Base-by-base conservation (phyloP, 306 rosid species). In the Trifolium fragiferum region DNA sequence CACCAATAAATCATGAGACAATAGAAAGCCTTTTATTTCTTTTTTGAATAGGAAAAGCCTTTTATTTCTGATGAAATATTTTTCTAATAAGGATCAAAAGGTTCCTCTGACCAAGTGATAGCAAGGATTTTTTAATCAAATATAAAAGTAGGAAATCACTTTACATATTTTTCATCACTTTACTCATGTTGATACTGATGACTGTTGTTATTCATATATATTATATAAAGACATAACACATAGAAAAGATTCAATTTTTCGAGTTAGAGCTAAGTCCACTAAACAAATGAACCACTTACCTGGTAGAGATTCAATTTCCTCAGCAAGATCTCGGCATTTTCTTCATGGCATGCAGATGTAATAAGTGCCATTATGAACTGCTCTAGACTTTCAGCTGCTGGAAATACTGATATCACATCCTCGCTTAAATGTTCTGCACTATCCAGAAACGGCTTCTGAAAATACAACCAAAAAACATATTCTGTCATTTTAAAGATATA, bases 371-470 rank as follows among this genome's bases (percentile, higher is more conserved):
- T 70, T 82, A 92, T 81, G 79, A 83, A 88, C 73, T 92, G 96
- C 86, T 94, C 99, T 38, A 94, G 97, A 83, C 85, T 84, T 72
- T 94, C 96, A 73, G 99, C 97, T 59, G 90, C 97, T 6, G 97
- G 99, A 74, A 92, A 94, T 49, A 94, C 97, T 49, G 97, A 88
- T 68, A 94, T 89, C 75, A 86, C 96, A 82, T 94, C 99, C 89
- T 92, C 96, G 0, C 88, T 84, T 76, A 94, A 86, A 83, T 94
- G 99, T 74, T 94, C 99, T 59, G 94, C 92, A 70, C 84, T 77
- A 65, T 89, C 96, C 68, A 90, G 84, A 81, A 92, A 94, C 58
- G 97, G 97, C 87, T 89, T 94, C 99, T 94, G 89, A 85, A 82
- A 76, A 76, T 62, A 62, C 44, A 44, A 72, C 70, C 44, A 74